Evolutionary conservation across 148 eudicot genomes (phyloP).

Genomic region (Nepenthes mirabilis): DNA sequence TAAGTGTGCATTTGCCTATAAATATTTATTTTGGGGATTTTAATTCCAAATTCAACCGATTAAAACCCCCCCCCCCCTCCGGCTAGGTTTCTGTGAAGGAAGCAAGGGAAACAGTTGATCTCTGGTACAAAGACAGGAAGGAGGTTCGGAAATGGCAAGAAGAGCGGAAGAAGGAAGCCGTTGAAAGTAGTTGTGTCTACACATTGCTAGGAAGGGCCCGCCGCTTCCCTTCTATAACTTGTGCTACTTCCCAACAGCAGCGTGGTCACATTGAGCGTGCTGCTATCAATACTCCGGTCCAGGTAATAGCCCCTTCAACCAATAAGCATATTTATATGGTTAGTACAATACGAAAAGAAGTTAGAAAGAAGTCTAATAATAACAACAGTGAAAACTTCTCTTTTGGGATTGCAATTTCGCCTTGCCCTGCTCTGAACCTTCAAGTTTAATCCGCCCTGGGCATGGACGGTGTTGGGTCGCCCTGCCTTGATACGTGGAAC

Average conservation of each 20-base stretch:
- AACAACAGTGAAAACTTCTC: too few species aligned
- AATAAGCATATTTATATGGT: too few species aligned
- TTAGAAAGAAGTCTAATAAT: too few species aligned
- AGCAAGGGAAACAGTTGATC: slow-evolving; percentile 84
- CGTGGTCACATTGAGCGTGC: slow-evolving; percentile 89
- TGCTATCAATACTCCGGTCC: slow-evolving; percentile 97
- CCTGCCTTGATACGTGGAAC: too few species aligned
- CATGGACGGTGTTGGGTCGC: too few species aligned
- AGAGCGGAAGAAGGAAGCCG: slow-evolving; percentile 62
- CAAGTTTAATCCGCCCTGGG: too few species aligned
- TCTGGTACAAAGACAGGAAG: slow-evolving; percentile 82
- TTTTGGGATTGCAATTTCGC: too few species aligned
- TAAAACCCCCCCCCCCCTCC: not conserved
- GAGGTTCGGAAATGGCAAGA: slow-evolving; percentile 85
- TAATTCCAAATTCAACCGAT: too few species aligned
- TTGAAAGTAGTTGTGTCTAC: slow-evolving; percentile 25
- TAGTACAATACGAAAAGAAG: too few species aligned
- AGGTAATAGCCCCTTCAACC: slow-evolving; percentile 25
- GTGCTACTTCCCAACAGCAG: slow-evolving; percentile 24
- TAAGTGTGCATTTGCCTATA: too few species aligned
- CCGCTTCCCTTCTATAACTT: slow-evolving; percentile 46
- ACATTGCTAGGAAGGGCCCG: slow-evolving; percentile 88
- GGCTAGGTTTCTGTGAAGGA: slow-evolving; percentile 71
- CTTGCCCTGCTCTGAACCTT: too few species aligned
- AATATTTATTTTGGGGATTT: too few species aligned